Percentiles rank a stretch among this genome's conserved stretches.
Evolutionary conservation across 768 basidiomycete genomes (phyloP).

Genomic region (Phlegmacium glaucopus): DNA sequence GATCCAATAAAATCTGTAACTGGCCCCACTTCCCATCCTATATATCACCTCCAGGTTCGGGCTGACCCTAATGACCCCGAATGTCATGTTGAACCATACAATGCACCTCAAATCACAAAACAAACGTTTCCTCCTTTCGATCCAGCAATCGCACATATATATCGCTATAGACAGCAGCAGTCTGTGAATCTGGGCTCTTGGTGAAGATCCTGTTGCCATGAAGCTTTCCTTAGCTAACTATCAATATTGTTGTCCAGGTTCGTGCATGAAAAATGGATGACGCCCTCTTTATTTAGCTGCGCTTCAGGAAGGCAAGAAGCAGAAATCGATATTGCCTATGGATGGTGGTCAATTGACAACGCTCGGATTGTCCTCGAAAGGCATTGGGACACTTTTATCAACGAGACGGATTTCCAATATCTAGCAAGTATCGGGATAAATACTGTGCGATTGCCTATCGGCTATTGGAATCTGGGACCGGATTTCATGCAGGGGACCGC

Average conservation of each 20-base stretch:
- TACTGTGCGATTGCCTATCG: slow-evolving; percentile 60
- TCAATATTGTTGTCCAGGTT: slow-evolving; percentile 42
- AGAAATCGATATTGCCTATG: slow-evolving; percentile 66
- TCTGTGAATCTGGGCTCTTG: slow-evolving; percentile 66
- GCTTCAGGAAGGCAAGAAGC: slow-evolving; percentile 48
- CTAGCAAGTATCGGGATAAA: slow-evolving; percentile 68
- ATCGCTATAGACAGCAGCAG: slow-evolving; percentile 61
- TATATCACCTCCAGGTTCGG: background rate
- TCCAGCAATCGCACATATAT: slow-evolving; percentile 43
- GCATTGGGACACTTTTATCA: slow-evolving; percentile 80
- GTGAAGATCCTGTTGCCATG: slow-evolving; percentile 24
- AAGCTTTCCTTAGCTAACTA: background rate
- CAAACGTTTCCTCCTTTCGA: slow-evolving; percentile 49
- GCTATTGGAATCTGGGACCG: slow-evolving; percentile 59
- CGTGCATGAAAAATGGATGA: slow-evolving; percentile 75
- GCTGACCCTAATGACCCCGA: background rate
- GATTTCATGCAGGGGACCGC: slow-evolving; percentile 61
- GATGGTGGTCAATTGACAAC: slow-evolving; percentile 44
- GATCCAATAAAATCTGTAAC: background rate
- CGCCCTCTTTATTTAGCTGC: slow-evolving; percentile 58
- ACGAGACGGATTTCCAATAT: slow-evolving; percentile 59
- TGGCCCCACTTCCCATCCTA: too few relatives aligned
- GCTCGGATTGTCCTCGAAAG: slow-evolving; percentile 55
- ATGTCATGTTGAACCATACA: slow-evolving; percentile 29
- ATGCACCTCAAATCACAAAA: slow-evolving; percentile 23